Conservation (phyloP, 2,329 filamentous ascomycete species). For the Kalaharituber pfeilii region DNA sequence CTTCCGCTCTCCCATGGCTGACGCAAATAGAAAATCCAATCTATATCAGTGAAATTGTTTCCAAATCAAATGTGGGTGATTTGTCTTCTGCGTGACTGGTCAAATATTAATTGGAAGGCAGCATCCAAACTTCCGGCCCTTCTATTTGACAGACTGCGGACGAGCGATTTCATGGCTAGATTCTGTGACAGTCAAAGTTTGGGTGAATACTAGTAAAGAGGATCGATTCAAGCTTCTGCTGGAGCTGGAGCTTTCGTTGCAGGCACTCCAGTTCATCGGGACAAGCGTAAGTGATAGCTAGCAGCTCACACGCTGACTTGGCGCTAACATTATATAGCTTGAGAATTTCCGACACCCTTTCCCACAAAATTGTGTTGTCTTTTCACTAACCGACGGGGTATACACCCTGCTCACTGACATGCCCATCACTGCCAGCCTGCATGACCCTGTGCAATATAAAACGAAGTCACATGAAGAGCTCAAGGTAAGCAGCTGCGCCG, state of each 20-base stretch:
- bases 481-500: conserved; percentile 23
- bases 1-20: conserved; percentile 1
- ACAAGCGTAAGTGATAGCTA: conserved; percentile 31
- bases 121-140: conserved; percentile 47
- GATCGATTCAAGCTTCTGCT: conserved; percentile 38
- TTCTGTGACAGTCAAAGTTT: conserved; percentile 38
- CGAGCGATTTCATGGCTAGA: conserved; percentile 39
- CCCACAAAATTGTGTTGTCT: conserved; percentile 44
- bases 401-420: conserved; percentile 45
- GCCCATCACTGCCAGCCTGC: conserved; percentile 28
- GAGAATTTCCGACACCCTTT: conserved; percentile 42
- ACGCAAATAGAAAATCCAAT: conserved; percentile 33
- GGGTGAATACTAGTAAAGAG: conserved; percentile 32
- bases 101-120: conserved; percentile 5
- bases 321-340: conserved; percentile 27
- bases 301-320: not conserved
- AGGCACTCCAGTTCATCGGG: conserved; percentile 43
- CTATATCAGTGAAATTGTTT: conserved; percentile 46
- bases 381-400: conserved; percentile 47
- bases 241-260: conserved; percentile 38
- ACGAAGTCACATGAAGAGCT: conserved; percentile 2
- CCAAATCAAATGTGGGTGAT: conserved; percentile 35
- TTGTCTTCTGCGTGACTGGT: conserved; percentile 8
- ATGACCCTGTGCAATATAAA: conserved; percentile 5
- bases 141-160: conserved; percentile 40